phyloP scores from a whole-genome alignment of 2,329 filamentous ascomycete genomes.

The Myriosclerotinia duriaeana region DNA sequence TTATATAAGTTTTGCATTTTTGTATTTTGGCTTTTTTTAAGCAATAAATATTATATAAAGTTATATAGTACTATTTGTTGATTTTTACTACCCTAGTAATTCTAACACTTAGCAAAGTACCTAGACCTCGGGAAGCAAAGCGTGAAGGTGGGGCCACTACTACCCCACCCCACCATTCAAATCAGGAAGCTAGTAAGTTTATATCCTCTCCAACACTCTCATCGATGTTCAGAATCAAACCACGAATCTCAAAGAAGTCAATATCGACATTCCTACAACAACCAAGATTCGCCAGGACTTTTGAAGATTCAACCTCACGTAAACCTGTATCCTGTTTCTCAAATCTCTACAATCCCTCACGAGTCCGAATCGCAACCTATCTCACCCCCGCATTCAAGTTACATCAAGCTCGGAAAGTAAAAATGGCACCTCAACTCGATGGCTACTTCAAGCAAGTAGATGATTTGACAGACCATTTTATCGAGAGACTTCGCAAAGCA shows the following conservation, averaged over 20 bases:
- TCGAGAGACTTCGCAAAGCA: slow-evolving; percentile 84
- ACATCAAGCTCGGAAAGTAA: slow-evolving; percentile 58
- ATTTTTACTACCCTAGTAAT: too few species aligned
- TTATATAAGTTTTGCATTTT: too few species aligned
- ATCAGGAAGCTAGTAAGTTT: slow-evolving; percentile 16
- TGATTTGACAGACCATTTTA: slow-evolving; percentile 73
- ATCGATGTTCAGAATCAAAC: slow-evolving; percentile 17
- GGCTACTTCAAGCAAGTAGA: slow-evolving; percentile 93
- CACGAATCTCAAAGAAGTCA: slow-evolving; percentile 21
- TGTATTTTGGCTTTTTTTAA: too few species aligned
- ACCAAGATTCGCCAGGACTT: background rate
- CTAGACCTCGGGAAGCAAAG: too few species aligned
- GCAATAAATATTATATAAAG: too few species aligned
- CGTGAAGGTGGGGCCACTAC: too few species aligned
- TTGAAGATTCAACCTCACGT: background rate
- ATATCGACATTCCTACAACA: slow-evolving; percentile 9
- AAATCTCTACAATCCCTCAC: background rate
- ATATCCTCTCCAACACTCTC: slow-evolving; percentile 18
- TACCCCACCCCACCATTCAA: background rate
- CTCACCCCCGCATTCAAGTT: slow-evolving; percentile 34
- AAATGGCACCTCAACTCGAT: slow-evolving; percentile 89
- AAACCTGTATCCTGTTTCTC: slow-evolving; percentile 1
- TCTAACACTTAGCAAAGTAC: too few species aligned
- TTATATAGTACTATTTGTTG: too few species aligned
- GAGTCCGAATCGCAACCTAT: slow-evolving; percentile 28